Conservation (phyloP, 2,329 filamentous ascomycete species). For the Neonectria punicea region DNA sequence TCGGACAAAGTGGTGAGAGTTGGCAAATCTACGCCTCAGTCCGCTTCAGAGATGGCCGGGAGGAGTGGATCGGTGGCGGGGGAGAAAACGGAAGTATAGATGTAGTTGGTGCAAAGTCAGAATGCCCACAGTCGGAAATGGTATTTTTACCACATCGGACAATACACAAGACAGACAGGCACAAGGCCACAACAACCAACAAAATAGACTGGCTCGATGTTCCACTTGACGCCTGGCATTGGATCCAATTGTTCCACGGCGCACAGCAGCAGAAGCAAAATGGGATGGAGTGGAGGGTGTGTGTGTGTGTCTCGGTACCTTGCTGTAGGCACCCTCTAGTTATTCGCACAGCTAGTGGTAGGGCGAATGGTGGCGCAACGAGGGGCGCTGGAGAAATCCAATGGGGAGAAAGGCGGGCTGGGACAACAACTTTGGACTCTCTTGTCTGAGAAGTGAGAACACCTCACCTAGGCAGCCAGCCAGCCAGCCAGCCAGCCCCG, state of each 20-base stretch:
- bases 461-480: too few relatives aligned
- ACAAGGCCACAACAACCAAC: neutral
- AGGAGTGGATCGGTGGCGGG: constrained; percentile 26
- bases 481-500: neutral
- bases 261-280: neutral
- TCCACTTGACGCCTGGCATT: neutral
- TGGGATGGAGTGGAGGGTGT: neutral
- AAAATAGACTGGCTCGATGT: neutral
- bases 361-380: constrained; percentile 1
- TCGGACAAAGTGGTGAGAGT: constrained; percentile 10
- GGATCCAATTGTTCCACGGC: neutral
- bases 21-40: neutral
- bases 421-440: too few relatives aligned
- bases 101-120: neutral
- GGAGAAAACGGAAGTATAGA: neutral
- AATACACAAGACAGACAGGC: neutral
- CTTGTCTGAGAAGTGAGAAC: neutral
- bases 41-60: constrained; percentile 19
- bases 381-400: neutral
- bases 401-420: neutral
- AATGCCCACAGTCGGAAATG: neutral
- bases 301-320: too few relatives aligned
- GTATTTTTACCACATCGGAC: neutral
- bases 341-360: neutral
- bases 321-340: neutral